Percentiles rank a stretch among this genome's conserved stretches.
Evolutionary conservation across 1,284 basidiomycete genomes (phyloP).

Genomic region (Ceratobasidium sp.): DNA sequence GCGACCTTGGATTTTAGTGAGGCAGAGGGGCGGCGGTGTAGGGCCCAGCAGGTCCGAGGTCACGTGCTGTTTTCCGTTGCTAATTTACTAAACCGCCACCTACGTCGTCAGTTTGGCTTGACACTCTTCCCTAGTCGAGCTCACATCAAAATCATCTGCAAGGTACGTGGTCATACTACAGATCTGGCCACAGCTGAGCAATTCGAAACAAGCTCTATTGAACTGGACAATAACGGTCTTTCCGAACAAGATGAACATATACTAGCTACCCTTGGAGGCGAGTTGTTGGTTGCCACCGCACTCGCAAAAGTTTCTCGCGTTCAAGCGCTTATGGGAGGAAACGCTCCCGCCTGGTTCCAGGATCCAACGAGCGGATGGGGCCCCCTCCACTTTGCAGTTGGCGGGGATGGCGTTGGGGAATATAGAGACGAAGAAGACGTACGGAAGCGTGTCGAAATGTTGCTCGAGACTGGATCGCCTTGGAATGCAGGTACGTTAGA

Average conservation of each 20-base stretch:
- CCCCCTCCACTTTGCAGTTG: slow-evolving; percentile 90
- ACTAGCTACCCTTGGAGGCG: slow-evolving; percentile 29
- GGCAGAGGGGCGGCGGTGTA: too few species aligned
- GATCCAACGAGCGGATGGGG: slow-evolving; percentile 86
- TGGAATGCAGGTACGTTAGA: slow-evolving; percentile 84
- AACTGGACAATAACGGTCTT: neutral
- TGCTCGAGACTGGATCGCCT: slow-evolving; percentile 87
- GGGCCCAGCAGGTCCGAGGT: too few species aligned
- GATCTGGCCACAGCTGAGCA: too few species aligned
- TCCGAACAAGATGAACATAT: slow-evolving; percentile 24
- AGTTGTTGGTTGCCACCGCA: slow-evolving; percentile 8
- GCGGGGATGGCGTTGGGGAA: slow-evolving; percentile 71
- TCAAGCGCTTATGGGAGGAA: slow-evolving; percentile 3
- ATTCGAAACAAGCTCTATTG: neutral
- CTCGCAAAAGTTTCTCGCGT: slow-evolving; percentile 38
- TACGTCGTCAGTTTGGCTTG: too few species aligned
- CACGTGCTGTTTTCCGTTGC: too few species aligned
- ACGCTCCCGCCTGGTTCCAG: slow-evolving; percentile 92
- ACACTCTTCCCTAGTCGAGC: too few species aligned
- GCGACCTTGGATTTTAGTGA: too few species aligned
- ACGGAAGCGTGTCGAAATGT: slow-evolving; percentile 63
- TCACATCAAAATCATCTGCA: too few species aligned
- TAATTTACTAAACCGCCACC: too few species aligned
- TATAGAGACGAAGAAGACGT: slow-evolving; percentile 20
- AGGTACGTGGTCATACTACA: too few species aligned